Percentiles rank a stretch among this genome's conserved stretches.
phyloP scores from a whole-genome alignment of 2,329 filamentous ascomycete genomes.

The Verticillium longisporum region DNA sequence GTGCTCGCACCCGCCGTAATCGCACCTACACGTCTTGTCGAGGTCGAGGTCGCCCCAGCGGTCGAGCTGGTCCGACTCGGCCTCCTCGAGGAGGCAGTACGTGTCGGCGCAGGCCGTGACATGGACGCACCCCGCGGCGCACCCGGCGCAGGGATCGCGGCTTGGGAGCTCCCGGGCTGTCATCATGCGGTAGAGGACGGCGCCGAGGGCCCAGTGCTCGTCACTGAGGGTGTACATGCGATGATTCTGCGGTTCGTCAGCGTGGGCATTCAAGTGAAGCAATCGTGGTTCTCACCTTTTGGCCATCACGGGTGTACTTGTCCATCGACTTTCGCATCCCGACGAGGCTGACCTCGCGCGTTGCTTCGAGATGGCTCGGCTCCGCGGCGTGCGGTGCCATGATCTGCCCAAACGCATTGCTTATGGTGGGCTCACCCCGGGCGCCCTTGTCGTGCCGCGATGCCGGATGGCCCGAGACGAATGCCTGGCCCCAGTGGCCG shows the following conservation, averaged over 20 bases:
- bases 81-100: constrained; percentile 1
- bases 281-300: constrained; percentile 1
- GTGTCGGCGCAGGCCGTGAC: constrained; percentile 8
- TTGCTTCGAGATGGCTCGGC: neutral
- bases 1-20: constrained; percentile 16
- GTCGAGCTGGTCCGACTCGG: neutral
- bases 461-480: constrained; percentile 29
- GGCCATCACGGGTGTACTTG: constrained; percentile 2
- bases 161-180: constrained; percentile 17
- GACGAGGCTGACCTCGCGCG: neutral
- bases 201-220: constrained; percentile 31
- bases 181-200: constrained; percentile 36
- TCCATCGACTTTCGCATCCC: constrained; percentile 8
- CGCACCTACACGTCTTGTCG: constrained; percentile 12
- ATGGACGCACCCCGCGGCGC: constrained; percentile 19
- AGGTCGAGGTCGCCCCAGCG: neutral
- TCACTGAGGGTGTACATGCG: constrained; percentile 26
- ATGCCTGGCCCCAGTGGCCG: constrained; percentile 36
- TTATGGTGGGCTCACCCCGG: constrained; percentile 1
- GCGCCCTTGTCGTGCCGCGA: constrained; percentile 4
- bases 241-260: constrained; percentile 12
- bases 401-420: constrained; percentile 1
- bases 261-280: neutral
- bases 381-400: constrained; percentile 4
- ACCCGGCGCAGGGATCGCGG: constrained; percentile 19